Conservation (phyloP, 1,284 basidiomycete genomes). For the Cerioporus squamosus region DNA sequence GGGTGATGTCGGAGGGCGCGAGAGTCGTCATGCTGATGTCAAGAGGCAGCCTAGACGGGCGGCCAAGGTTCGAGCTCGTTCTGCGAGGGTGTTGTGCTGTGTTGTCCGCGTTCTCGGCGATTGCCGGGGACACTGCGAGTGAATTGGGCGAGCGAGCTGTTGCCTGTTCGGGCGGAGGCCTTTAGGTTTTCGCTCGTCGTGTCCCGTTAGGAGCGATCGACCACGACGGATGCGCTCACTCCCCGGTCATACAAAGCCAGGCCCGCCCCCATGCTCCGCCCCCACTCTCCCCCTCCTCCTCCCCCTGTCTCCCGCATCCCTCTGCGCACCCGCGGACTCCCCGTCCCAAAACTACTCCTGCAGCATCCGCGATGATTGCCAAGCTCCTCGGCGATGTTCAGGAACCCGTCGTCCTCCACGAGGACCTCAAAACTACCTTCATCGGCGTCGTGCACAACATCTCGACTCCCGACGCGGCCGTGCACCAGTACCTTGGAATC, state of each 20-base stretch:
- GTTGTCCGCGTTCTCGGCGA: slow-evolving; percentile 27
- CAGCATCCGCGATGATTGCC: slow-evolving; percentile 33
- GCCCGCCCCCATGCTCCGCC: slow-evolving; percentile 7
- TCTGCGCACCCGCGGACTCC: slow-evolving; percentile 13
- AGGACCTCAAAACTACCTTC: slow-evolving; percentile 63
- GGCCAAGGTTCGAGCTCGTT: slow-evolving; percentile 27
- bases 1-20: slow-evolving; percentile 14
- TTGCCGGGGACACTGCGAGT: slow-evolving; percentile 23
- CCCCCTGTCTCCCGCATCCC: slow-evolving; percentile 7
- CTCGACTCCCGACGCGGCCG: slow-evolving; percentile 56
- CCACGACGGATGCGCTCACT: slow-evolving; percentile 23
- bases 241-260: slow-evolving; percentile 29
- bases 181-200: slow-evolving; percentile 28
- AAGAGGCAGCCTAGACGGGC: slow-evolving; percentile 6
- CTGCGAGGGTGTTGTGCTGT: slow-evolving; percentile 18
- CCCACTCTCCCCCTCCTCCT: slow-evolving; percentile 13
- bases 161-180: slow-evolving; percentile 28
- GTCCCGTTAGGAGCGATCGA: slow-evolving; percentile 29
- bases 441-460: slow-evolving; percentile 61
- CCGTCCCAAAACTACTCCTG: slow-evolving; percentile 2
- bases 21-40: slow-evolving; percentile 24
- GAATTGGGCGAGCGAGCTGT: slow-evolving; percentile 17
- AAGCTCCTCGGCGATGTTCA: slow-evolving; percentile 26
- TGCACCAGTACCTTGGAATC: slow-evolving; percentile 75
- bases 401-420: slow-evolving; percentile 51